Evolutionary conservation across 768 basidiomycete genomes (phyloP).

Genomic region (Trametes elegans): DNA sequence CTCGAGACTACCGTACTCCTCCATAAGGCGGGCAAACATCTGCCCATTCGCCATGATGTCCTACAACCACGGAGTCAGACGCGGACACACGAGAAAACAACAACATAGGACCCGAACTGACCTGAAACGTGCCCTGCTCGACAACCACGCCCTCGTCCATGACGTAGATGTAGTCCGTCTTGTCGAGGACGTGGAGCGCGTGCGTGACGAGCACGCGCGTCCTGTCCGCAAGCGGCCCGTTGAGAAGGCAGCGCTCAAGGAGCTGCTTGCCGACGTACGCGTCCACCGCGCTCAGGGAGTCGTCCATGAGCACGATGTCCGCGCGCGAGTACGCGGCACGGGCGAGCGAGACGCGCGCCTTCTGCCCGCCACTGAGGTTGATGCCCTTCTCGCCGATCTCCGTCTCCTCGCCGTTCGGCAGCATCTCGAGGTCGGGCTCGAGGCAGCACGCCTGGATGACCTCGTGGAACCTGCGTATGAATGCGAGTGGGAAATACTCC

Average conservation of each 20-base stretch:
- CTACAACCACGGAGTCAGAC: conserved; percentile 17
- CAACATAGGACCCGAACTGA: conserved; percentile 15
- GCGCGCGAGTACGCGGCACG: conserved; percentile 72
- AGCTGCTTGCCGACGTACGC: conserved; percentile 67
- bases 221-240: conserved; percentile 40
- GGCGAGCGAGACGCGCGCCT: conserved; percentile 71
- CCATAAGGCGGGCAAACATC: conserved; percentile 36
- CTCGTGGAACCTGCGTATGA: conserved; percentile 45
- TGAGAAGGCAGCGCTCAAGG: conserved; percentile 35
- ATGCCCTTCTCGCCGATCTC: conserved; percentile 80
- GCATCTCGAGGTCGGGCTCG: conserved; percentile 65
- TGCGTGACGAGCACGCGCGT: conserved; percentile 89
- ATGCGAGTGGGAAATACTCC: neutral
- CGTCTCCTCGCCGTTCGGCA: conserved; percentile 67
- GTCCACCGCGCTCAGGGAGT: conserved; percentile 79
- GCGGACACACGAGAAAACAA: neutral
- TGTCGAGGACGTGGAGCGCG: conserved; percentile 83
- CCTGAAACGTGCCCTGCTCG: conserved; percentile 41
- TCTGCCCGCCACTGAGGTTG: conserved; percentile 53
- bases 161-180: conserved; percentile 76
- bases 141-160: conserved; percentile 57
- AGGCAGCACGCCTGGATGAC: conserved; percentile 67
- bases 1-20: conserved; percentile 41
- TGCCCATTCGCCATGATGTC: conserved; percentile 33
- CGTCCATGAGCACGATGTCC: conserved; percentile 77